These are phyloP conservation scores for Fusarium albosuccineum DNA, from an alignment of 2,329 filamentous ascomycete genomes.

Conservation along the genomic window DNA sequence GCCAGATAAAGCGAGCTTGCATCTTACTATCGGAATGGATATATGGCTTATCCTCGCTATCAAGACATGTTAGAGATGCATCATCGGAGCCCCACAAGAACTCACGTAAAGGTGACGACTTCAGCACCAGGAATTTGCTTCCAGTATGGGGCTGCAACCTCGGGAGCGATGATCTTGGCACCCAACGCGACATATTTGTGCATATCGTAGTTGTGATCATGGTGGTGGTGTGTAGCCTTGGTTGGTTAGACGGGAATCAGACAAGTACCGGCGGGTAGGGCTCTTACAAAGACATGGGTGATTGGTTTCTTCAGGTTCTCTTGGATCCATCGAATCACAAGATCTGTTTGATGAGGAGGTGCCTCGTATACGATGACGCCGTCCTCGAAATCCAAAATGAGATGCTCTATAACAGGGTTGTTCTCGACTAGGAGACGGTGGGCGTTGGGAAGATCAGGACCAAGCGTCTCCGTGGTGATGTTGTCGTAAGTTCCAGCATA, in stretches of 20 bases:
- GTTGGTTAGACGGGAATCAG: background rate
- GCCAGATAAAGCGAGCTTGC: conserved; percentile 6
- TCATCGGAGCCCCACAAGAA: background rate
- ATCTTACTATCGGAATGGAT: background rate
- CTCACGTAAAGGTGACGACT: background rate
- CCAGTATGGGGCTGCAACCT: background rate
- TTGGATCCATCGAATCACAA: conserved; percentile 32
- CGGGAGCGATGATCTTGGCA: background rate
- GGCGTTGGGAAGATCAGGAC: background rate
- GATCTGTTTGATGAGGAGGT: conserved; percentile 34
- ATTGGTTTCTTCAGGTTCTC: conserved; percentile 23
- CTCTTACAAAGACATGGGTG: conserved; percentile 28
- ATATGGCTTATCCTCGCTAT: background rate
- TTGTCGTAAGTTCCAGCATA: conserved; percentile 21
- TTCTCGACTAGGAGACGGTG: background rate
- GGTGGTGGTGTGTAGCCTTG: background rate
- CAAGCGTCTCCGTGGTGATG: background rate
- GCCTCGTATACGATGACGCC: conserved; percentile 27
- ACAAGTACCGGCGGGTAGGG: background rate
- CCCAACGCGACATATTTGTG: background rate
- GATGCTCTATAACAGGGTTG: conserved; percentile 4
- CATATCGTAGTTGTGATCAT: background rate
- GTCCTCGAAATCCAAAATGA: conserved; percentile 30
- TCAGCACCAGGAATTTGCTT: conserved; percentile 4
- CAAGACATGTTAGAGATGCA: background rate